A percentile compares a stretch with the other conserved stretches of the same genome.
phyloP scores from a whole-genome alignment of 1,139 yeast genomes.

The Sugiyamaella novakii region DNA sequence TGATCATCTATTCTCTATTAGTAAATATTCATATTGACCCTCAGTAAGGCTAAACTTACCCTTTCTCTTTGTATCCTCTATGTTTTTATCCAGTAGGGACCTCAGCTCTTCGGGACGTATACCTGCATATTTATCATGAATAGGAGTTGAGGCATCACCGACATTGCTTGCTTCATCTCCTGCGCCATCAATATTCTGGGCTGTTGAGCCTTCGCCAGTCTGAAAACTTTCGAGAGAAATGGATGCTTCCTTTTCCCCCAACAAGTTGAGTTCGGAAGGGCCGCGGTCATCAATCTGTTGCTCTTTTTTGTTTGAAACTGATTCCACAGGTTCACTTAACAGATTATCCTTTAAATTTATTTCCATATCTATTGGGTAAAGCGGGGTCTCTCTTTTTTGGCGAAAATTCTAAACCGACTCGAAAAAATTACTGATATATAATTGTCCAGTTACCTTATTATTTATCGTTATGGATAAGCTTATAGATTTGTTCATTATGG shows the following conservation, averaged over 20 bases:
- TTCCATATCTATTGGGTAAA: constrained; percentile 10
- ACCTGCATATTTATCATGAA: constrained; percentile 21
- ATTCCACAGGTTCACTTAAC: not conserved
- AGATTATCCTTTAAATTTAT: not conserved
- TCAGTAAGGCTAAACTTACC: not conserved
- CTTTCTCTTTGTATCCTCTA: constrained; percentile 7
- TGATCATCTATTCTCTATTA: constrained; percentile 11
- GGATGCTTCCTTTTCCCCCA: constrained; percentile 13
- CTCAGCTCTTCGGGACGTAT: constrained; percentile 18
- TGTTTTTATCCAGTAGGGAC: constrained; percentile 11
- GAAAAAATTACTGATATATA: constrained; percentile 1
- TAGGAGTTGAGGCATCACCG: constrained; percentile 20
- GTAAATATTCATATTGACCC: not conserved
- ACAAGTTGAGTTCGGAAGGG: constrained; percentile 10
- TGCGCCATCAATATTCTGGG: constrained; percentile 5
- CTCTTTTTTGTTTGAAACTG: constrained; percentile 7
- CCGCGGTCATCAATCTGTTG: not conserved
- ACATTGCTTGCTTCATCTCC: constrained; percentile 14
- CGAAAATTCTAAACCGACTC: not conserved
- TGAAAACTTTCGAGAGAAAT: constrained; percentile 9
- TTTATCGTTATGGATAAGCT: constrained; percentile 10
- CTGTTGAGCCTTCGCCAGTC: constrained; percentile 2
- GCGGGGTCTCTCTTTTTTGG: too few relatives aligned
- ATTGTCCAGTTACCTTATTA: not conserved
- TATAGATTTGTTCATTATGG: constrained; percentile 1